Evolutionary conservation across 2,329 filamentous ascomycete genomes (phyloP).

Genomic region (Ophiosphaerella herpotricha): DNA sequence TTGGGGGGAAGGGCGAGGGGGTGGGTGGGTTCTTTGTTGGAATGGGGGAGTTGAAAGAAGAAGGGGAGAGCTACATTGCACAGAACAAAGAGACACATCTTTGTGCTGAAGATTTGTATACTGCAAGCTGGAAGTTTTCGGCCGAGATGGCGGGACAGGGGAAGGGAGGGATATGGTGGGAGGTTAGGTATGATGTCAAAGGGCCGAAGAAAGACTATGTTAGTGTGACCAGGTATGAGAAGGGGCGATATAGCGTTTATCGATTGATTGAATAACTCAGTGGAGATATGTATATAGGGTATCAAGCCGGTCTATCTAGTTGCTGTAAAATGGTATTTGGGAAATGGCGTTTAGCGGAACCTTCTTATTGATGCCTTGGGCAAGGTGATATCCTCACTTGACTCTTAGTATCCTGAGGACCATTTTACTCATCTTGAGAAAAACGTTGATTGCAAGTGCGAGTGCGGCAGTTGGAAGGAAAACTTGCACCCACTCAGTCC

Average conservation of each 20-base stretch:
- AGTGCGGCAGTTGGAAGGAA: slow-evolving; percentile 47
- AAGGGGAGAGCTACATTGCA: slow-evolving; percentile 21
- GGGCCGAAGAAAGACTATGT: slow-evolving; percentile 50
- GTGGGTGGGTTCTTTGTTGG: slow-evolving; percentile 79
- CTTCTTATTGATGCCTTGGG: neutral
- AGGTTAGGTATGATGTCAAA: slow-evolving; percentile 45
- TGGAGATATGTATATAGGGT: neutral
- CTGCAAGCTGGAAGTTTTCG: slow-evolving; percentile 69
- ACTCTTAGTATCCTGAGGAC: slow-evolving; percentile 21
- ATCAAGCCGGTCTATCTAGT: neutral
- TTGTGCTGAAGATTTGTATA: slow-evolving; percentile 73
- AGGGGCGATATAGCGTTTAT: neutral
- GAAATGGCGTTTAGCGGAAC: no score
- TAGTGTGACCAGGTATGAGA: slow-evolving; percentile 41
- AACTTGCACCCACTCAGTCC: slow-evolving; percentile 51
- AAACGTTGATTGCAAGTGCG: slow-evolving; percentile 41
- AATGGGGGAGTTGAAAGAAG: slow-evolving; percentile 54
- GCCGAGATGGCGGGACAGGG: slow-evolving; percentile 43
- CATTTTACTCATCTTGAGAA: slow-evolving; percentile 29
- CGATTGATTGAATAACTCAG: neutral
- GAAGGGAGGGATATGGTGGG: slow-evolving; percentile 34
- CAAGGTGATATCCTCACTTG: neutral
- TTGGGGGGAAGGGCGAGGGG: slow-evolving; percentile 40
- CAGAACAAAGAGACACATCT: slow-evolving; percentile 69
- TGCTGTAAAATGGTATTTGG: no score